These are phyloP conservation scores for Gymnopus androsaceus DNA, from an alignment of 1,284 basidiomycete species.

Conservation along the genomic window DNA sequence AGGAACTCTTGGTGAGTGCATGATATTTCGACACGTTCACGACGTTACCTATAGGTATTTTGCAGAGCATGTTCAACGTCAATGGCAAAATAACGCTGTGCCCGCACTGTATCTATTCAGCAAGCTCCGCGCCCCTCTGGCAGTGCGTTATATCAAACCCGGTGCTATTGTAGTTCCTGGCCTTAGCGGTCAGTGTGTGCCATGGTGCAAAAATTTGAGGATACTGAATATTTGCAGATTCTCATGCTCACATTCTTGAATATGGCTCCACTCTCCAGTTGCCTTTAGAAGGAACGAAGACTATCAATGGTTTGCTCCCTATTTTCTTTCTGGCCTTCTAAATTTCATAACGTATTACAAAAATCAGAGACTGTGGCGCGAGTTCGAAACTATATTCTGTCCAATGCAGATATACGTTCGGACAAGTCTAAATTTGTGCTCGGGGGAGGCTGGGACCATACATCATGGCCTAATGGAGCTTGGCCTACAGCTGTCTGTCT, in stretches of 20 bases:
- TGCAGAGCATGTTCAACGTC: slow-evolving; percentile 46
- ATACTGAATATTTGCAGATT: slow-evolving; percentile 53
- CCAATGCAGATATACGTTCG: slow-evolving; percentile 53
- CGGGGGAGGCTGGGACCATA: slow-evolving; percentile 94
- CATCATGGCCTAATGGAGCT: slow-evolving; percentile 60
- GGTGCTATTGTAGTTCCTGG: slow-evolving; percentile 68
- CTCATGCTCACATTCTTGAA: slow-evolving; percentile 79
- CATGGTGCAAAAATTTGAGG: not conserved
- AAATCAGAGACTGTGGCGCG: slow-evolving; percentile 61
- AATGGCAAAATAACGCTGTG: slow-evolving; percentile 33
- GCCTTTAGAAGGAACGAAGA: slow-evolving; percentile 65
- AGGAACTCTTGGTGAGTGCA: slow-evolving; percentile 55
- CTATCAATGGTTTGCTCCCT: slow-evolving; percentile 51
- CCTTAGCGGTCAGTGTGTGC: slow-evolving; percentile 53
- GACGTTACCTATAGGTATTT: slow-evolving; percentile 2
- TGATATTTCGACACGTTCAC: not conserved
- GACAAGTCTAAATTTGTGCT: slow-evolving; percentile 68
- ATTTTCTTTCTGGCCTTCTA: slow-evolving; percentile 6
- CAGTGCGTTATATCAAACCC: slow-evolving; percentile 51
- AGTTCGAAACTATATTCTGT: slow-evolving; percentile 66
- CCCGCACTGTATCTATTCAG: slow-evolving; percentile 12
- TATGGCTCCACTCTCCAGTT: slow-evolving; percentile 70
- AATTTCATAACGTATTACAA: not conserved
- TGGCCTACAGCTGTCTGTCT: slow-evolving; percentile 76
- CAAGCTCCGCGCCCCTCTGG: slow-evolving; percentile 26